A percentile compares a stretch with the other conserved stretches of the same genome.
These are phyloP conservation scores for Moniliella sp. DNA, from an alignment of 1,284 basidiomycete species.

Conservation along the genomic window DNA sequence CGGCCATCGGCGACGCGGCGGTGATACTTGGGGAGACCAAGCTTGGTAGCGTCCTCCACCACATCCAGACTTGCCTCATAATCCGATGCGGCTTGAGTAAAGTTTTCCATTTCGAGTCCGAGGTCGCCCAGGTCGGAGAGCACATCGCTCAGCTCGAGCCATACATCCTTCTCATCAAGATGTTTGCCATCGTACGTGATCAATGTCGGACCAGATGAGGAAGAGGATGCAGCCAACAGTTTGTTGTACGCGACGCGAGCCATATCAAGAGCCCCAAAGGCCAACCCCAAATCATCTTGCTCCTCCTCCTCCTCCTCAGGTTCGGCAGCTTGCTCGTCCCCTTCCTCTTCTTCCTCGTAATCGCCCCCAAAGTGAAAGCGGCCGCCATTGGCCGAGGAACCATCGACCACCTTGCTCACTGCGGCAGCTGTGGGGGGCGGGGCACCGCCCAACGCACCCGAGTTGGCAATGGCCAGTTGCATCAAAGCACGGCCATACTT, in stretches of 20 bases:
- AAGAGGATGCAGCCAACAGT: slow-evolving; percentile 5
- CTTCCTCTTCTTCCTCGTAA: slow-evolving; percentile 13
- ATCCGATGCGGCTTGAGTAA: slow-evolving; percentile 24
- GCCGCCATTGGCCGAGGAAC: slow-evolving; percentile 6
- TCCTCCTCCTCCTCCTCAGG: slow-evolving; percentile 8
- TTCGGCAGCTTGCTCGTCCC: neutral
- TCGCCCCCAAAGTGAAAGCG: slow-evolving; percentile 24
- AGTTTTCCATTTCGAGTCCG: slow-evolving; percentile 29
- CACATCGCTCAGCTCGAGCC: slow-evolving; percentile 25
- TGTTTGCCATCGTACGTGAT: slow-evolving; percentile 13
- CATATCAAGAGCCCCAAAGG: slow-evolving; percentile 25
- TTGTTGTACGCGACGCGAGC: slow-evolving; percentile 23
- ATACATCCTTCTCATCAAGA: slow-evolving; percentile 9
- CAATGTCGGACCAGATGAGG: slow-evolving; percentile 4
- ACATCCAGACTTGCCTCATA: slow-evolving; percentile 14
- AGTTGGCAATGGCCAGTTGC: slow-evolving; percentile 21
- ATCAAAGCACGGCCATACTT: slow-evolving; percentile 24
- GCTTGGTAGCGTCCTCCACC: slow-evolving; percentile 11
- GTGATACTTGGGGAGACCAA: slow-evolving; percentile 15
- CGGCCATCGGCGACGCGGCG: slow-evolving; percentile 27
- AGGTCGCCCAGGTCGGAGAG: slow-evolving; percentile 29
- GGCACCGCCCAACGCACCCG: slow-evolving; percentile 21
- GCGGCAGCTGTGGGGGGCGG: slow-evolving; percentile 3
- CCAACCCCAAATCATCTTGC: slow-evolving; percentile 24
- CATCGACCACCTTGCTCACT: slow-evolving; percentile 2